Base-by-base conservation (phyloP, 2,329 filamentous ascomycete genomes). In the Ascochyta clinopodiicola region DNA sequence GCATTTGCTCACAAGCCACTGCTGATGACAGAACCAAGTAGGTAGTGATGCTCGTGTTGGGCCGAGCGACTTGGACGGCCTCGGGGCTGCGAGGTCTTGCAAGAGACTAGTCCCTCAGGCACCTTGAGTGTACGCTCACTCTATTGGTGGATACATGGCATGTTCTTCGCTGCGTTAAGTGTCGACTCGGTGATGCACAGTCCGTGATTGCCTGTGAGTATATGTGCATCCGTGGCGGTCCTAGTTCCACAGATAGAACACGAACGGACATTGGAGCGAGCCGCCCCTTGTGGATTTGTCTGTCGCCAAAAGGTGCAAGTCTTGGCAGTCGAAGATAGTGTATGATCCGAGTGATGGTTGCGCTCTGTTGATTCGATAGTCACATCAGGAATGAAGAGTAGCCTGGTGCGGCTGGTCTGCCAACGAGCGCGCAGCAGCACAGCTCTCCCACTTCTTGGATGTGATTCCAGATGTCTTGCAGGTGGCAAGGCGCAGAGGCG, bases 401-500 rank as follows among this genome's bases (percentile, higher is more conserved):
- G 38, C 38, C 25, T 31, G 32, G 19, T 50, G 46, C 42, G 36
- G 52, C 42, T 37, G 37, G 22, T 13, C 37, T 36, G 6, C 32
- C 31, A 22, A 38, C 15, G 22, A 22, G n/a, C 25, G n/a, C 25
- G 32, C 44, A 21, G 44, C 25, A 42, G 37, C 22, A 43, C 25
- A 51, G 43, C n/a, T n/a, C 36, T 56, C 9, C 52, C 27, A n/a
- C 17, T 27, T 38, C 25, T 8, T 22, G 39, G 31, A 38, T 24
- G 52, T 46, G 29, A 56, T 46, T 51, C 46, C 19, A 43, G 24
- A 6, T 38, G 37, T 32, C 36, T 42, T 56, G 51, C 51, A 50
- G 45, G 22, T 52, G 43, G 35, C 36, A 13, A 50, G 45, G 40
- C 51, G 40, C 39, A 19, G n/a, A 36, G 29, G 29, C 10, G 29